Conservation (phyloP, 441 rosid genomes). For the Bocquillonia castaneifolia region DNA sequence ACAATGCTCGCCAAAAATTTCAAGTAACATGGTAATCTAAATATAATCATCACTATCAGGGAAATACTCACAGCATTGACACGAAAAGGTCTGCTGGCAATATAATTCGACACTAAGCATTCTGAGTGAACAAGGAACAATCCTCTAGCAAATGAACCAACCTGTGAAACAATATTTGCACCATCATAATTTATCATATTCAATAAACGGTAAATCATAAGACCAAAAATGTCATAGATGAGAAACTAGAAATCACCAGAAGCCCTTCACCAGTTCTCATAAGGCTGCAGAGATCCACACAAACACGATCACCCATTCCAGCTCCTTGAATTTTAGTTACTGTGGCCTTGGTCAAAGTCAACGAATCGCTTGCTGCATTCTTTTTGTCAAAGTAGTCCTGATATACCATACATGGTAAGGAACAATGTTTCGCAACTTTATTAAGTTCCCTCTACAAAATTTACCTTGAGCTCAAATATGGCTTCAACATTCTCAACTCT, state of each 20-base stretch:
- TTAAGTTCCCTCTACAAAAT: background rate
- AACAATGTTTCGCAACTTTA: conserved; percentile 14
- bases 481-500: conserved; percentile 53
- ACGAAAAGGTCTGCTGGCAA: conserved; percentile 88
- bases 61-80: conserved; percentile 68
- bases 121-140: conserved; percentile 87
- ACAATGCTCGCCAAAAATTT: background rate
- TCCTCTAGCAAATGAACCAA: conserved; percentile 92
- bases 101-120: conserved; percentile 79
- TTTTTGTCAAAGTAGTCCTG: conserved; percentile 82
- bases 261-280: conserved; percentile 94
- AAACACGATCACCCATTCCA: conserved; percentile 91
- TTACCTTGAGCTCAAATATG: conserved; percentile 68
- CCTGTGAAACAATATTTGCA: conserved; percentile 32
- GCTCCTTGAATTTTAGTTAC: conserved; percentile 49
- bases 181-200: conserved; percentile 6
- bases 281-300: conserved; percentile 93
- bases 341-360: conserved; percentile 60
- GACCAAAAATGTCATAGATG: conserved; percentile 2
- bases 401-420: conserved; percentile 30
- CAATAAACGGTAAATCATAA: conserved; percentile 6
- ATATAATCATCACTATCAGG: background rate
- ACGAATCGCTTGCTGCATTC: conserved; percentile 46
- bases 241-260: conserved; percentile 44
- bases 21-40: background rate